Base-by-base conservation (phyloP, 1,284 basidiomycete genomes). In the Trametes sp. region DNA sequence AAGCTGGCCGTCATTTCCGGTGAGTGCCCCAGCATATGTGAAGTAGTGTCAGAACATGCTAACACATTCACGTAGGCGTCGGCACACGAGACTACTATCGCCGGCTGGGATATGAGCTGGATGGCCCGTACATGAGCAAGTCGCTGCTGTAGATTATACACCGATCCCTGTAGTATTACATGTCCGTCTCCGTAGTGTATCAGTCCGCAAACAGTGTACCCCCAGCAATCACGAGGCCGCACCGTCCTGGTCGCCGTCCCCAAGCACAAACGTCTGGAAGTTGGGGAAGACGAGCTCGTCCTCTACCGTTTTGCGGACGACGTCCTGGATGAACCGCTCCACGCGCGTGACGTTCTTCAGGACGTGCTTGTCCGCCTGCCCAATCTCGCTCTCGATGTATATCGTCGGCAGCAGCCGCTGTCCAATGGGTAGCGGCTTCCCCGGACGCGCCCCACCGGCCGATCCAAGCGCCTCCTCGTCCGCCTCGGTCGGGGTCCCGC, bases 111-210 rank as follows among this genome's bases (percentile, higher is more conserved):
- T 98, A 98, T 78, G 88, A 91, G 76, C 82, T 98, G 59, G 97
- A 99, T 73, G 98, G 97, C 0, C 96, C 96, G 24, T 99, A 98
- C 77, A 98, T 98, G 95, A 94, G 92, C 81, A 97, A 97, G 79
- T 82, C 81, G 33, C 72, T 92, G 65, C 60, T 77, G 67, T 80
- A 74, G 46, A 54, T 24, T 49, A 69, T 57, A 41, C 58, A 57
- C 35, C 52, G 38, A 52, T 72, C 48, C 71, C 73, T 78, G 69
- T 71, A 70, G 57, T 67, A 66, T 31, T 66, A 62, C 61, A 67
- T 60, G 52, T 62, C 52, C 52, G 54, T 26, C 21, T 61, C 45
- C 51, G 42, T 67, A 55, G 48, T 63, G 62, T 66, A 67, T 62
- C 46, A 57, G 19, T 33, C 48, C 28, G 13, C 4, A 5, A 11